Evolutionary conservation across 768 basidiomycete genomes (phyloP).

Genomic region (Auricularia sp.): DNA sequence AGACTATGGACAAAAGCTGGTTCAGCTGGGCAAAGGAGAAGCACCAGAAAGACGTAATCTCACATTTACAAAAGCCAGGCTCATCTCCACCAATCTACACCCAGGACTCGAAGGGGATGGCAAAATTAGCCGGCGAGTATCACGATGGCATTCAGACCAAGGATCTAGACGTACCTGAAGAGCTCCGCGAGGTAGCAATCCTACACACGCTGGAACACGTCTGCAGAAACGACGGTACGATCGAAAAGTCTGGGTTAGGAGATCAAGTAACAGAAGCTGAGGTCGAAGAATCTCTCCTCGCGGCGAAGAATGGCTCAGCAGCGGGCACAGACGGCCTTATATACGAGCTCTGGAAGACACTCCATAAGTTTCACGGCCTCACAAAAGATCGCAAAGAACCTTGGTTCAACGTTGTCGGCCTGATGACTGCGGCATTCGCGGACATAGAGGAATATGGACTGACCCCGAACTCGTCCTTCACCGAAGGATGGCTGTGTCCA

Average conservation of each 20-base stretch:
- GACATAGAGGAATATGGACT: not conserved
- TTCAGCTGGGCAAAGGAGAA: not conserved
- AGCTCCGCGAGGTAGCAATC: not conserved
- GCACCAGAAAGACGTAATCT: not conserved
- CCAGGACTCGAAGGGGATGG: not conserved
- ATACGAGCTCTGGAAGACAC: not conserved
- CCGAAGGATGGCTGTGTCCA: constrained; percentile 11
- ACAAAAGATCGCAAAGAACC: not conserved
- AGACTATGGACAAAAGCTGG: no score
- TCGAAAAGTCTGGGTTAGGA: not conserved
- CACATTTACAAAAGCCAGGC: not conserved
- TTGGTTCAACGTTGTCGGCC: not conserved
- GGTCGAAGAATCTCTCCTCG: not conserved
- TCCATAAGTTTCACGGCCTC: not conserved
- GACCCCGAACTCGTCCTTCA: constrained; percentile 11
- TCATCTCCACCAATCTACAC: not conserved
- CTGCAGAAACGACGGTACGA: not conserved
- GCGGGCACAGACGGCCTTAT: no score
- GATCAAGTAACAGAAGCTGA: not conserved
- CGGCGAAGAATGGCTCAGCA: not conserved
- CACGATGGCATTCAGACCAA: not conserved
- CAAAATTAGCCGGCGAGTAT: not conserved
- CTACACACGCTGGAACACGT: not conserved
- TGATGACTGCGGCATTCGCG: not conserved
- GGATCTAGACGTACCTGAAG: not conserved